Percentiles rank a stretch among this genome's conserved stretches.
Conservation (phyloP, 805 yeast species). For the Babjeviella inositovora region DNA sequence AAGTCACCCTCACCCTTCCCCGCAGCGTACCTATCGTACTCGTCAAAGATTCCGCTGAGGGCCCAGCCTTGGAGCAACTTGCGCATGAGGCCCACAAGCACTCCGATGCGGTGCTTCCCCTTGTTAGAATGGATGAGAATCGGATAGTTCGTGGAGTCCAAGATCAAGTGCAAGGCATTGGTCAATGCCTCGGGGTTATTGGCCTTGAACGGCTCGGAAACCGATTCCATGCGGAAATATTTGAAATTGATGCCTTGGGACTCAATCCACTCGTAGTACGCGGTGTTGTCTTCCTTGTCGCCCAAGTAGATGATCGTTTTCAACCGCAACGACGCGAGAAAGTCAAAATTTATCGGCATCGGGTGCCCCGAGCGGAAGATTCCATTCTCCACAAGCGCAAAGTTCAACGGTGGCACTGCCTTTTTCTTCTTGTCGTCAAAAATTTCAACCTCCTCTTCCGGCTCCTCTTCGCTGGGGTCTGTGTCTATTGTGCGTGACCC, state of each 20-base stretch:
- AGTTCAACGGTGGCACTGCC: conserved; percentile 93
- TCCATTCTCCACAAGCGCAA: conserved; percentile 75
- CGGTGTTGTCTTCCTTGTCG: conserved; percentile 52
- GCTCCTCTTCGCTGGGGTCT: no score
- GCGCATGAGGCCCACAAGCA: conserved; percentile 81
- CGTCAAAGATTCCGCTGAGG: conserved; percentile 83
- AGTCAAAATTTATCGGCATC: conserved; percentile 71
- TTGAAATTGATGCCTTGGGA: conserved; percentile 34
- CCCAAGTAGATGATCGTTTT: conserved; percentile 74
- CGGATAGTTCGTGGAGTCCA: conserved; percentile 65
- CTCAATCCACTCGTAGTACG: conserved; percentile 56
- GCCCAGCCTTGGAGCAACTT: conserved; percentile 88
- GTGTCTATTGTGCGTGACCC: no score
- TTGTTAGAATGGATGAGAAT: conserved; percentile 84
- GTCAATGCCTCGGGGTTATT: conserved; percentile 44
- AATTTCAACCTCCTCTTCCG: no score
- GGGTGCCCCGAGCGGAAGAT: conserved; percentile 92
- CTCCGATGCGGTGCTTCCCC: conserved; percentile 95
- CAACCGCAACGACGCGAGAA: conserved; percentile 49
- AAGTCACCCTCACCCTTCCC: conserved; percentile 90
- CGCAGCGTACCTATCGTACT: conserved; percentile 81
- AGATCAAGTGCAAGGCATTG: conserved; percentile 34
- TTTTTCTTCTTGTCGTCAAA: no score
- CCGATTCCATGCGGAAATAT: conserved; percentile 49
- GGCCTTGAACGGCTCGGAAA: conserved; percentile 57